A percentile compares a stretch with the other conserved stretches of the same genome.
phyloP scores from a whole-genome alignment of 345 rosid species.

The Streptanthus diversifolius region DNA sequence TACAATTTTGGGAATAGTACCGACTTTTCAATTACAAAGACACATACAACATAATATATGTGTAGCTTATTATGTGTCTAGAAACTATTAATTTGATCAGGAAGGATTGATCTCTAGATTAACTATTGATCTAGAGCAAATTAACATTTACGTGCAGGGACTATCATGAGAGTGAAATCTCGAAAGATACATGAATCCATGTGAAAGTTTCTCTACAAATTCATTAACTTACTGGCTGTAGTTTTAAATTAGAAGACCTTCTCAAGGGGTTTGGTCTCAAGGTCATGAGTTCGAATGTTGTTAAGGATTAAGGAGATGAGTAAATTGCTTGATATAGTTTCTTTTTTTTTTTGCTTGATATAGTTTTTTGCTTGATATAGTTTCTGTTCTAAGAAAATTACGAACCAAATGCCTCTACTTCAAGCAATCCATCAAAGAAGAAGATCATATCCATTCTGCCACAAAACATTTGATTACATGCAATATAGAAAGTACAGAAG shows the following conservation, averaged over 20 bases:
- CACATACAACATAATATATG: conserved; percentile 7
- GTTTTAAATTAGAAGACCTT: not conserved
- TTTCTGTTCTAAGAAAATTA: too few species aligned
- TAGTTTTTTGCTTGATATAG: too few species aligned
- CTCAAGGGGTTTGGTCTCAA: too few species aligned
- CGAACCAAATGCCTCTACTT: too few species aligned
- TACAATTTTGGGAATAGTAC: not conserved
- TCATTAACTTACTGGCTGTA: not conserved
- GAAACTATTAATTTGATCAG: not conserved
- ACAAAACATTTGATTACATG: too few species aligned
- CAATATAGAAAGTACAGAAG: too few species aligned
- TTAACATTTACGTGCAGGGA: not conserved
- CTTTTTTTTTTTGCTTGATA: too few species aligned
- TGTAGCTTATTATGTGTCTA: conserved; percentile 10
- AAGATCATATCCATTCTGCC: too few species aligned
- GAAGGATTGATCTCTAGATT: conserved; percentile 5
- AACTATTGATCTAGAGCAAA: not conserved
- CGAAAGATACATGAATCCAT: not conserved
- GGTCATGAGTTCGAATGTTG: too few species aligned
- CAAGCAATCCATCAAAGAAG: too few species aligned
- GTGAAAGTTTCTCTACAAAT: not conserved
- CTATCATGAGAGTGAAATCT: not conserved
- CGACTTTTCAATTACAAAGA: conserved; percentile 1
- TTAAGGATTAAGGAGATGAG: too few species aligned
- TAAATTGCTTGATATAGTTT: too few species aligned